Evolutionary conservation across 1,284 basidiomycete species (phyloP), one percentile per base, ranked within the genome.

Genomic region (Ceratobasidium sp.): DNA sequence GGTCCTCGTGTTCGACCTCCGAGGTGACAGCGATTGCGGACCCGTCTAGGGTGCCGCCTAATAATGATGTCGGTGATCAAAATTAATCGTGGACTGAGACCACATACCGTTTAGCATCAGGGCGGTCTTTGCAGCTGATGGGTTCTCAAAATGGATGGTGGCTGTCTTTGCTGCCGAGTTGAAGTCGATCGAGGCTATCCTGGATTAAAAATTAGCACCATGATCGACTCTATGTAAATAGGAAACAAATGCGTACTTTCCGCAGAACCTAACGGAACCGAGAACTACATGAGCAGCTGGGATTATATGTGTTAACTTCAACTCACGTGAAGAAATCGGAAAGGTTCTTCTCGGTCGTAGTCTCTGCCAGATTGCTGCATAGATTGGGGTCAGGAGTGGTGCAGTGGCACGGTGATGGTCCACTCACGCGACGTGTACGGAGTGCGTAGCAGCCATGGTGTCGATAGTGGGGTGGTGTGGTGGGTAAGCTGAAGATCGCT

Each of bases 271-370:
- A 53, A 43, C n/a, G 52, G 45, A 39, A n/a, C 26, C 32, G 32
- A 46, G 23, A 18, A 18, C 41, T 30, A 69, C 26, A 21, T 45
- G 73, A 53, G 57, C 52, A 59, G 65, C 72, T 73, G 73, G 16
- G 73, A 73, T 64, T n/a, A 62, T 67, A 75, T 70, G 65, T 70
- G 18, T 50, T 65, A 72, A 71, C n/a, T 8, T 64, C 62, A 46
- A 82, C 85, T 74, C 83, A 92, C 91, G 88, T 86, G 84, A 94
- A 93, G 82, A 92, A 94, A 76, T 93, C 88, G 75, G 85, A 80
- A 60, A 94, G 83, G 64, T 88, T 85, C 26, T 82, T 78, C 77
- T 91, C 80, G 23, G 85, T 87, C 28, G 92, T 94, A 28, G 80
- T 79, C 0, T 87, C 78, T 14, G 88, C 79, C 77, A 94, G 85